A percentile compares a stretch with the other conserved stretches of the same genome.
Evolutionary conservation across 1,284 basidiomycete species (phyloP).

Genomic region (Fistulina hepatica): DNA sequence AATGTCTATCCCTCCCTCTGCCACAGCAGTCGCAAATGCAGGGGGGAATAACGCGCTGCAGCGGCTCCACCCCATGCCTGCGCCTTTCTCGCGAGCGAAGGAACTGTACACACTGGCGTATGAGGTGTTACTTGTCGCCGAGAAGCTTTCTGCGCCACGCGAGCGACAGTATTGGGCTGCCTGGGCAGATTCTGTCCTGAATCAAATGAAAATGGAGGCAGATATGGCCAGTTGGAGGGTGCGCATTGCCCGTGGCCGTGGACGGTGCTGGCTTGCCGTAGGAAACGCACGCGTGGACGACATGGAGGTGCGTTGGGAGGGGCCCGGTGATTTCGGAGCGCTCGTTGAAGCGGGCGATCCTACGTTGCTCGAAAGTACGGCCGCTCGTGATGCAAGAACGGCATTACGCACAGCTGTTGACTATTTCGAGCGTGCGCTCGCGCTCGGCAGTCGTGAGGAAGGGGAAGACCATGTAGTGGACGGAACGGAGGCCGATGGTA

Average conservation of each 20-base stretch:
- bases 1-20: conserved; percentile 11
- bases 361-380: conserved; percentile 27
- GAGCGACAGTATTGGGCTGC: conserved; percentile 44
- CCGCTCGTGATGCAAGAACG: conserved; percentile 42
- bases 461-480: conserved; percentile 8
- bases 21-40: conserved; percentile 3
- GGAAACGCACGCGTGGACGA: conserved; percentile 43
- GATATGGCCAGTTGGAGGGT: conserved; percentile 37
- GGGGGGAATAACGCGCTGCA: conserved; percentile 6
- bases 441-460: conserved; percentile 17
- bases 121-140: conserved; percentile 48
- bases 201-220: conserved; percentile 51
- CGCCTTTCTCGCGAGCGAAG: conserved; percentile 42
- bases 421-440: conserved; percentile 40
- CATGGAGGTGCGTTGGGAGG: conserved; percentile 38
- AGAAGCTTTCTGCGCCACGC: conserved; percentile 33
- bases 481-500: conserved; percentile 11
- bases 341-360: conserved; percentile 6
- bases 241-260: conserved; percentile 35
- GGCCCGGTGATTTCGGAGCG: conserved; percentile 28
- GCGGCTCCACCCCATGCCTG: conserved; percentile 12
- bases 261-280: conserved; percentile 43
- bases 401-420: conserved; percentile 35
- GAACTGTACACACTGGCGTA: conserved; percentile 51
- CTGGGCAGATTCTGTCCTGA: conserved; percentile 49